Percentiles rank a stretch among this genome's conserved stretches.
Evolutionary conservation across 1,284 basidiomycete species (phyloP).

Genomic region (Trichosporon ovoides): DNA sequence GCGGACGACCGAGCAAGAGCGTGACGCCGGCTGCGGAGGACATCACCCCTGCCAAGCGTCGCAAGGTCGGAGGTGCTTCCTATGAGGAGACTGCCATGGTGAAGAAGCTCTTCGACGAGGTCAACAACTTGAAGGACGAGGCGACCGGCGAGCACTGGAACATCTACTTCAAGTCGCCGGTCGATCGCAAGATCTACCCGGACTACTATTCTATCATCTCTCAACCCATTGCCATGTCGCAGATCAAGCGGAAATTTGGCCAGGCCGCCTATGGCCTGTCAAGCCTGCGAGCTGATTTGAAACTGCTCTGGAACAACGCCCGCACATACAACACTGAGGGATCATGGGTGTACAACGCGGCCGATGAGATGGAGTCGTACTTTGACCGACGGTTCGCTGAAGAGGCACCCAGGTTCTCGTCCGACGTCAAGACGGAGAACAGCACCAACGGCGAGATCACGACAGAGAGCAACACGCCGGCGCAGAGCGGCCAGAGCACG

Average conservation of each 20-base stretch:
- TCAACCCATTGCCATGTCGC: conserved; percentile 77
- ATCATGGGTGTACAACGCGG: conserved; percentile 89
- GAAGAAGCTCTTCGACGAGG: conserved; percentile 57
- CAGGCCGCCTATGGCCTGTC: conserved; percentile 70
- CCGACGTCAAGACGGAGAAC: conserved; percentile 1
- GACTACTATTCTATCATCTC: conserved; percentile 76
- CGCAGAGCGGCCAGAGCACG: conserved; percentile 38
- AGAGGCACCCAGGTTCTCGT: conserved; percentile 24
- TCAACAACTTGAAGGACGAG: conserved; percentile 37
- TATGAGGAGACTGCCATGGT: conserved; percentile 28
- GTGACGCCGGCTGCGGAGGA: conserved; percentile 43
- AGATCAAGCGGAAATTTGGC: conserved; percentile 76
- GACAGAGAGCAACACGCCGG: conserved; percentile 22
- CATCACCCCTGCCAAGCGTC: conserved; percentile 35
- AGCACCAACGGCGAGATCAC: conserved; percentile 7
- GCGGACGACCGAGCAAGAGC: conserved; percentile 39
- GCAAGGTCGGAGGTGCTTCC: conserved; percentile 27
- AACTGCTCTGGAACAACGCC: conserved; percentile 88
- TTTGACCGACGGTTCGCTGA: conserved; percentile 57
- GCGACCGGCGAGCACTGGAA: conserved; percentile 70
- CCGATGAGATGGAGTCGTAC: conserved; percentile 82
- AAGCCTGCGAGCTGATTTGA: conserved; percentile 71
- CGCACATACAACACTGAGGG: conserved; percentile 66
- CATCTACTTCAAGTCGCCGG: conserved; percentile 74
- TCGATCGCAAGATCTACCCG: conserved; percentile 77